A percentile compares a stretch with the other conserved stretches of the same genome.
phyloP scores from a whole-genome alignment of 345 rosid genomes.

The Rhodomyrtus tomentosa region DNA sequence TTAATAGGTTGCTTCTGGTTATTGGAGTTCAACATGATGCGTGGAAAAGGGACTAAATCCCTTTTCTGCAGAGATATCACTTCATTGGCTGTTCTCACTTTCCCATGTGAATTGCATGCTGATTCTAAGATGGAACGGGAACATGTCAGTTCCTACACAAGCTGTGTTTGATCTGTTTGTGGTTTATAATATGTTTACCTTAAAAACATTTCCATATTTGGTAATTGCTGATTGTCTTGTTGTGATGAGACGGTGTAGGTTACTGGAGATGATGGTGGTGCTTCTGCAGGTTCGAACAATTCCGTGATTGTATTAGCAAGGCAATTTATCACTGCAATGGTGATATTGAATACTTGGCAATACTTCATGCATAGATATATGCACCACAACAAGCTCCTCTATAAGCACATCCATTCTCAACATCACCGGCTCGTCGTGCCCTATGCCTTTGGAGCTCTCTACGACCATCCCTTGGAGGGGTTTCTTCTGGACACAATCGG shows the following conservation, averaged over 20 bases:
- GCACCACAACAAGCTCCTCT: slow-evolving; percentile 78
- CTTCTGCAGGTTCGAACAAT: slow-evolving; percentile 12
- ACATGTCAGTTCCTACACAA: neutral
- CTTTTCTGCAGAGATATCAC: neutral
- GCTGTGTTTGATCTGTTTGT: neutral
- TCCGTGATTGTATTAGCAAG: slow-evolving; percentile 47
- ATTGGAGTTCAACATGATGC: neutral
- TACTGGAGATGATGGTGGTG: slow-evolving; percentile 43
- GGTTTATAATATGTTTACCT: neutral
- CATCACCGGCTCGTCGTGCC: slow-evolving; percentile 88
- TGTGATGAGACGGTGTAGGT: slow-evolving; percentile 18
- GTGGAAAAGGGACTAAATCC: neutral
- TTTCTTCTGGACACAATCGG: slow-evolving; percentile 71
- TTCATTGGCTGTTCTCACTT: neutral
- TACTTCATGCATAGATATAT: slow-evolving; percentile 78
- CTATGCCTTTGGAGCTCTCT: slow-evolving; percentile 73
- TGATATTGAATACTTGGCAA: slow-evolving; percentile 76
- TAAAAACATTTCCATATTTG: neutral
- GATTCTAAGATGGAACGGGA: neutral
- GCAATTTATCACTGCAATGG: slow-evolving; percentile 64
- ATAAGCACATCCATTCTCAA: slow-evolving; percentile 67
- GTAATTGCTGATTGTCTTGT: neutral
- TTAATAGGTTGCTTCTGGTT: neutral
- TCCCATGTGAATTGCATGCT: neutral
- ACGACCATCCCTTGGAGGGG: slow-evolving; percentile 76